These are phyloP conservation scores for Clitopilus hobsonii DNA, from an alignment of 768 basidiomycete species.

Conservation along the genomic window DNA sequence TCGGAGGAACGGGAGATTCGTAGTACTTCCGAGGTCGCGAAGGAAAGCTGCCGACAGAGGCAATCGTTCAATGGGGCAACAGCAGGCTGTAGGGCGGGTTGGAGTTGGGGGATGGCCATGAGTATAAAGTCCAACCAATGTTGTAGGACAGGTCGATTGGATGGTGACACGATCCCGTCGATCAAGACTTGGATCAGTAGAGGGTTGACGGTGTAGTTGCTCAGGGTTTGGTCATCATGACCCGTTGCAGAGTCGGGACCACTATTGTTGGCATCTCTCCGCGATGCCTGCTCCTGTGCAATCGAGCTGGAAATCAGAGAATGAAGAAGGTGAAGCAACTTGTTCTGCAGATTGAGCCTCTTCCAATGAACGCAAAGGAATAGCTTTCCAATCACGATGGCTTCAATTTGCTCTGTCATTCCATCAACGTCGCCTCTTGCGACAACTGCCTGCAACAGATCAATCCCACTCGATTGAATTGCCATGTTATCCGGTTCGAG, in stretches of 20 bases:
- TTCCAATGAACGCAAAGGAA: conserved; percentile 65
- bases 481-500: conserved; percentile 60
- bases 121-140: conserved; percentile 97
- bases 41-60: conserved; percentile 64
- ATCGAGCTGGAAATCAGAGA: conserved; percentile 71
- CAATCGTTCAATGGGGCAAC: conserved; percentile 77
- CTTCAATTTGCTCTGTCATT: conserved; percentile 61
- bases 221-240: conserved; percentile 21
- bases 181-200: conserved; percentile 73
- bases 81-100: conserved; percentile 59
- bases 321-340: conserved; percentile 87
- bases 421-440: conserved; percentile 76
- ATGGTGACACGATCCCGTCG: conserved; percentile 66
- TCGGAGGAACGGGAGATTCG: conserved; percentile 29
- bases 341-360: conserved; percentile 86
- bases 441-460: conserved; percentile 78
- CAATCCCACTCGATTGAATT: conserved; percentile 73
- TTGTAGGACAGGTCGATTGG: conserved; percentile 80
- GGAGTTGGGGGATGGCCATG: conserved; percentile 85
- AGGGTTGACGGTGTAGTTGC: conserved; percentile 54
- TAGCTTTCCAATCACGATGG: conserved; percentile 68
- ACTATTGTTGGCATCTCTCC: conserved; percentile 20
- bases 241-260: conserved; percentile 25
- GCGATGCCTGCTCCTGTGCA: conserved; percentile 25
- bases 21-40: conserved; percentile 50